Base-by-base conservation (phyloP, 768 basidiomycete genomes). In the Collybia mongolica region DNA sequence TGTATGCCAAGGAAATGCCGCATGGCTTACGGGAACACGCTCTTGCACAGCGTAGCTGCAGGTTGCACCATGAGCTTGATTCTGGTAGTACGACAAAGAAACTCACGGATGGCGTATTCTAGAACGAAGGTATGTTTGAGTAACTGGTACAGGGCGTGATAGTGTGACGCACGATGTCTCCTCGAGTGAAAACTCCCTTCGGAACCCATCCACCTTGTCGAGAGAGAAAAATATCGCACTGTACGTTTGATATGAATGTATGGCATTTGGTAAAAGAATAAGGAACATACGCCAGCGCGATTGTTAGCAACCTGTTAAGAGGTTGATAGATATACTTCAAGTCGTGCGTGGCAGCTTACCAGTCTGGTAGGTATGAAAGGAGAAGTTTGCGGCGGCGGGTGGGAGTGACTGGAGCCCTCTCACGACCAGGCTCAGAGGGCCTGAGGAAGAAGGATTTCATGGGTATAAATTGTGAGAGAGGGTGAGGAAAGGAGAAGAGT, bases 291-390 rank as follows among this genome's bases (percentile, higher is more conserved):
- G 80, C 82, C 32, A 90, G 66, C 19, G 71, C 59, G 43, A 90
- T 74, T 6, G 87, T 89, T 18, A 91, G 60, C 37, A 81, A 61
- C 90, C 90, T 91, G 52, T 4, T 20, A 36, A 15, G 37, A 23
- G 26, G 29, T 42, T 38, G 39, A 9, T 46, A 36, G 23, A 51
- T 50, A 29, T 28, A 39, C 2, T 39, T 14, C 26, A 17, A 12
- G 29, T 19, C 22, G 39, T 37, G 32, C 36, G 40, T 14, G 53
- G 32, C 14, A 19, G 38, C 81, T 48, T 53, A 90, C 89, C 90
- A 92, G 59, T 92, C 90, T 0, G 87, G 86, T 19, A 80, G 77
- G 68, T 92, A 91, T 2, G 85, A 86, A 36, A 72, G 59, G 18
- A 88, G 52, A 8, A 89, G 65, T 51, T 72, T 69, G 51, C 71